Percentiles rank a stretch among this genome's conserved stretches.
Conservation (phyloP, 75 land plant genomes). For the Pinus albicaulis region DNA sequence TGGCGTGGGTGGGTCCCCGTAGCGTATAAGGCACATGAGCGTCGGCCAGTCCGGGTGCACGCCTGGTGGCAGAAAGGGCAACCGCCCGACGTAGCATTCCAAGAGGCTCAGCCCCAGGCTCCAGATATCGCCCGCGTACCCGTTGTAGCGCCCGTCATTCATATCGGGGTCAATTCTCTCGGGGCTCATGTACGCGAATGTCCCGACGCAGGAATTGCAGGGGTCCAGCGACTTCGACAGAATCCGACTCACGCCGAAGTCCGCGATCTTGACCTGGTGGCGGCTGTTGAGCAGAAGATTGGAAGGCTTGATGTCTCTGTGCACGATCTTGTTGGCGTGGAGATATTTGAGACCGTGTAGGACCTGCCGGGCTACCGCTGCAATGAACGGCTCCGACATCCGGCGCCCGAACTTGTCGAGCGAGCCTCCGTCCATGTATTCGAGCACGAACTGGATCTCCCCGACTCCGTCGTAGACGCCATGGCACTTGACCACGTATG, state of each 20-base stretch:
- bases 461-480: slow-evolving; percentile 70
- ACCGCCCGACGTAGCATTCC: slow-evolving; percentile 19
- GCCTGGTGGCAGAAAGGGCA: too few species aligned
- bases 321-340: slow-evolving; percentile 20
- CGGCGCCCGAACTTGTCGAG: slow-evolving; percentile 17
- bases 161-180: too few species aligned
- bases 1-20: slow-evolving; percentile 60
- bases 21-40: too few species aligned
- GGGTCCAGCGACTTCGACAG: too few species aligned
- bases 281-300: slow-evolving; percentile 7
- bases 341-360: slow-evolving; percentile 69
- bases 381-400: slow-evolving; percentile 20
- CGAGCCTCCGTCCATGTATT: slow-evolving; percentile 71
- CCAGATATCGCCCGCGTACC: slow-evolving; percentile 35
- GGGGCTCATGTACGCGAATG: too few species aligned
- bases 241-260: slow-evolving; percentile 24
- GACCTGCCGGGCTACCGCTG: slow-evolving; percentile 43
- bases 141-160: too few species aligned
- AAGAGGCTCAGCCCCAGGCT: slow-evolving; percentile 71
- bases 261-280: slow-evolving; percentile 83
- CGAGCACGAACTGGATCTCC: slow-evolving; percentile 73
- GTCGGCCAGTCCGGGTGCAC: too few species aligned
- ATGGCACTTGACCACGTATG: slow-evolving; percentile 68
- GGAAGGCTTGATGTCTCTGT: too few species aligned
- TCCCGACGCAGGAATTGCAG: too few species aligned